Conservation (phyloP, 148 eudicot species). For the Chenopodium suecicum region DNA sequence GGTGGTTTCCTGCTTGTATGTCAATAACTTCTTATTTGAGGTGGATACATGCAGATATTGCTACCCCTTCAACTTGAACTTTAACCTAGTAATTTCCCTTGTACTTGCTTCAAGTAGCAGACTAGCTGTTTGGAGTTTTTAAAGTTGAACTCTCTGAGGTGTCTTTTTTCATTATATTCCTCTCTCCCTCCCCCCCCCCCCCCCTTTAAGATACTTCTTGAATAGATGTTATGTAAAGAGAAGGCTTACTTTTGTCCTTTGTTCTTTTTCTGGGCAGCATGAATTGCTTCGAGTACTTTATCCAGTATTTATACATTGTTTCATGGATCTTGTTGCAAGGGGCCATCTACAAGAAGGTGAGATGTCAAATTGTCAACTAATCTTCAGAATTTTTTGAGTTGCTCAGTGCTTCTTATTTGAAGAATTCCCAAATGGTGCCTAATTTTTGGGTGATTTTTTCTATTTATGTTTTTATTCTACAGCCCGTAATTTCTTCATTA, state of each 20-base stretch:
- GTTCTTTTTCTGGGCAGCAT: conserved; percentile 51
- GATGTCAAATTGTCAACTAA: conserved; percentile 15
- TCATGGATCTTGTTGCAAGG: conserved; percentile 97
- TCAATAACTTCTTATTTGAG: not conserved
- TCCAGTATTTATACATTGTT: conserved; percentile 91
- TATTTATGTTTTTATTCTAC: conserved; percentile 13
- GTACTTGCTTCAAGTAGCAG: not conserved
- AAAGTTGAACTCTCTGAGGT: not conserved
- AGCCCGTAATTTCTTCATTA: conserved; percentile 82
- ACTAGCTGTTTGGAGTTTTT: not conserved
- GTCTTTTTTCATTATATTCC: not conserved
- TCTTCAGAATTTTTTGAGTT: conserved; percentile 7
- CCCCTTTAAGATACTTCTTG: not conserved
- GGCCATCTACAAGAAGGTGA: conserved; percentile 92
- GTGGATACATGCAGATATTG: not conserved
- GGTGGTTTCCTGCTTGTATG: not conserved
- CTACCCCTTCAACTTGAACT: not conserved
- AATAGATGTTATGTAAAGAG: not conserved
- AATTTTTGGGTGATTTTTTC: conserved; percentile 2
- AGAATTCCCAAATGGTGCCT: not conserved
- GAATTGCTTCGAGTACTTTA: conserved; percentile 93
- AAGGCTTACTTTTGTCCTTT: not conserved
- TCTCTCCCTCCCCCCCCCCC: no score
- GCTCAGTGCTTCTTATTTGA: not conserved
- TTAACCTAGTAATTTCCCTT: not conserved